Evolutionary conservation across 108 stramenopile species (phyloP), one percentile per base, ranked within the genome.

Genomic region (Discostella pseudostelligera): DNA sequence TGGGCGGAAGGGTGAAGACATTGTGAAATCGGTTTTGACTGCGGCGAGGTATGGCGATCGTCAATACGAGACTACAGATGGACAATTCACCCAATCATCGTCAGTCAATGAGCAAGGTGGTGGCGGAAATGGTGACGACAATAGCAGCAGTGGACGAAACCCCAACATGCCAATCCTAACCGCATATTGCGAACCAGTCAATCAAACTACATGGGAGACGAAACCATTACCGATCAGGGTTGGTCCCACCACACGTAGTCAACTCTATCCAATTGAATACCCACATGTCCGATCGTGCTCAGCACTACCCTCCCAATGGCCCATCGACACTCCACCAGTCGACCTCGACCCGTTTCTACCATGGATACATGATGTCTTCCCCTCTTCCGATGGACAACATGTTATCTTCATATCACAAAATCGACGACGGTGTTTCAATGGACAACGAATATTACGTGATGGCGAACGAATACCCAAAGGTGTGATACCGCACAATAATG

Each of bases 341-440:
- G 85, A 93, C 56, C 73, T 75, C 9, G 93, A 94, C 76, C 87
- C 93, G 29, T 94, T 87, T 66, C 53, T 94, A 17, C 93, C 93
- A 9, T 94, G 93, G 93, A 94, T 94, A 45, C 93, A 94, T 60
- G 93, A 94, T 67, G 90, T 94, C 29, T 91, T 94, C 58, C 93
- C 93, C 8, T 76, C 83, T 12, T 49, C 80, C 8, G 90, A 94
- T 65, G 93, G 93, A 5, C 78, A 84, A 22, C 75, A 73, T 48
- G 79, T 94, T n/a, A 77, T 90, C 43, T 92, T 94, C 65, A 79
- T 94, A 6, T 90, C 93, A 13, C 93, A 94, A 70, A 94, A 94
- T 68, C 80, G 83, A 58, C 57, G 88, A 58, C 80, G 93, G 20
- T 94, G 93, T 61, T 72, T 43, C 24, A 80, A 76, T 56, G 79